Evolutionary conservation across 441 rosid species (phyloP).

Genomic region (Metrosideros polymorpha): DNA sequence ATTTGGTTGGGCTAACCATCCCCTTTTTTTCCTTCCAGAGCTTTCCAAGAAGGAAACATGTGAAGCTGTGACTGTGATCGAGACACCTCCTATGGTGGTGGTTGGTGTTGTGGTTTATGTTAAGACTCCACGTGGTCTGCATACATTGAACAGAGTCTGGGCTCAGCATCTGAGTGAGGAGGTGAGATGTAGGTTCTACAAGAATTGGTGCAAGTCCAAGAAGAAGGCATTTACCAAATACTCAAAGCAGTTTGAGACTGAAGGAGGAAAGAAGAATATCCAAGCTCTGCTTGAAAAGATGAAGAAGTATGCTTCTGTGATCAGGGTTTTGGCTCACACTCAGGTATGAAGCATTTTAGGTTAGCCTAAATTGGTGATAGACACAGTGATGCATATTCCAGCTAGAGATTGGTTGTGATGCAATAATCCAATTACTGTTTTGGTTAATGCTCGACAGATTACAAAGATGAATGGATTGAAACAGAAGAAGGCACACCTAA

Average conservation of each 20-base stretch:
- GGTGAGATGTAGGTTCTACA: not conserved
- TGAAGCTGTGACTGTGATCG: not conserved
- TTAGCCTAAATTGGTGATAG: not conserved
- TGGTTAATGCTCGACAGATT: not conserved
- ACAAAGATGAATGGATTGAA: not conserved
- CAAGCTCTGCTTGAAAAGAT: not conserved
- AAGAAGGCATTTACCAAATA: not conserved
- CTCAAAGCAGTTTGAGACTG: not conserved
- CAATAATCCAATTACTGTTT: not conserved
- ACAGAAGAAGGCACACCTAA: not conserved
- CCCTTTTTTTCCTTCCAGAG: not conserved
- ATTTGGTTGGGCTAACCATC: not conserved
- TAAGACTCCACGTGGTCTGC: not conserved
- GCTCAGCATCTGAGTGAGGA: not conserved
- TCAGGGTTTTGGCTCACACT: constrained; percentile 1
- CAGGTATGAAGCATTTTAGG: not conserved
- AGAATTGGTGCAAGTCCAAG: constrained; percentile 3
- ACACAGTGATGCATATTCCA: not conserved
- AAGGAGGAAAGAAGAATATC: not conserved
- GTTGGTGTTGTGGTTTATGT: not conserved
- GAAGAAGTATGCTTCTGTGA: not conserved
- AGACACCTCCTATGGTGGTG: not conserved
- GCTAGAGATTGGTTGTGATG: not conserved
- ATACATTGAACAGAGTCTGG: not conserved
- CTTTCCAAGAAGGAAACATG: not conserved